Percentiles rank a stretch among this genome's conserved stretches.
Conservation (phyloP, 2,329 filamentous ascomycete genomes). For the Zymoseptoria passerinii region DNA sequence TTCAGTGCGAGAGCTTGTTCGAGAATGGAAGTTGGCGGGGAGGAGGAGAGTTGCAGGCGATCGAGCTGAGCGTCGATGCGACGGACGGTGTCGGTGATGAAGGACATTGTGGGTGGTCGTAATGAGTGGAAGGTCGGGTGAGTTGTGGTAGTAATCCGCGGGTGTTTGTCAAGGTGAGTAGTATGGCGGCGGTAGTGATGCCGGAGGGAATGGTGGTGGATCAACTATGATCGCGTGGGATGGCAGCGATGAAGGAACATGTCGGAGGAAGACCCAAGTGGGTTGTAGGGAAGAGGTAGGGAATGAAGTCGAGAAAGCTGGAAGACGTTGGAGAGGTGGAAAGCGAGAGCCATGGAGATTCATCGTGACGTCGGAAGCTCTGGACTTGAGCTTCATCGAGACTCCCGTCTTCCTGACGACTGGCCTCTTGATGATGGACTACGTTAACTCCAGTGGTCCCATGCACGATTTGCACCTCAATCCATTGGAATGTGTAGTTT, state of each 20-base stretch:
- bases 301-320: not conserved
- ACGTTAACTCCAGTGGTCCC: too few relatives aligned
- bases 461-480: too few relatives aligned
- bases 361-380: not conserved
- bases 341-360: not conserved
- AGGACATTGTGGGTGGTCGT: conserved; percentile 26
- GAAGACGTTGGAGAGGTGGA: not conserved
- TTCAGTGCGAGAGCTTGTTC: conserved; percentile 1
- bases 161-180: not conserved
- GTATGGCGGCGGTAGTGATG: not conserved
- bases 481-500: too few relatives aligned
- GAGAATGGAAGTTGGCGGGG: not conserved
- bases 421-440: too few relatives aligned
- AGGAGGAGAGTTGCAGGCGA: conserved; percentile 43
- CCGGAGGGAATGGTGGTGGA: not conserved
- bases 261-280: not conserved
- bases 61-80: conserved; percentile 52
- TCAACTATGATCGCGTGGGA: not conserved
- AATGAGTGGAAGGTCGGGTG: too few relatives aligned
- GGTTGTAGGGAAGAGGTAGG: not conserved
- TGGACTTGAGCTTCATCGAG: not conserved
- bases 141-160: not conserved
- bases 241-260: not conserved
- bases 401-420: not conserved
- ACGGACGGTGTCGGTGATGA: conserved; percentile 42